Evolutionary conservation across 2,329 filamentous ascomycete species (phyloP).

Genomic region (Berkeleyomyces rouxiae): DNA sequence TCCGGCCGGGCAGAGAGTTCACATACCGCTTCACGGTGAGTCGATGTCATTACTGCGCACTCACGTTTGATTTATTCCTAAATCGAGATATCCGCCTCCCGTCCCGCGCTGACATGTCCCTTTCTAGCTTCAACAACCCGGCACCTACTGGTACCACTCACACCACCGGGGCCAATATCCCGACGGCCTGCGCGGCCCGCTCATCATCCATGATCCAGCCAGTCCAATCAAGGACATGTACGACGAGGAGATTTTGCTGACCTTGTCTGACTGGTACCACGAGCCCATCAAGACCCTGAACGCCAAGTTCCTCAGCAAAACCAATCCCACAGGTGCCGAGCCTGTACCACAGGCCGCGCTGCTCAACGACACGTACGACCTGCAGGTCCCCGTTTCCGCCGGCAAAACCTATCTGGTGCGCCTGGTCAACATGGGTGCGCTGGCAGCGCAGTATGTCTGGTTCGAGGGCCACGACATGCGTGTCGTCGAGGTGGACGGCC

Average conservation of each 20-base stretch:
- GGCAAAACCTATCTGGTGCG: constrained; percentile 58
- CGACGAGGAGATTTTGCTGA: constrained; percentile 47
- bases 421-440: constrained; percentile 57
- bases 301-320: constrained; percentile 32
- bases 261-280: constrained; percentile 58
- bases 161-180: constrained; percentile 53
- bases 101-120: background rate
- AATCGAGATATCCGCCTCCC: background rate
- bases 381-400: constrained; percentile 42
- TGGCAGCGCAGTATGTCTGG: constrained; percentile 50
- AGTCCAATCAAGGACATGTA: constrained; percentile 40
- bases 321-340: constrained; percentile 41
- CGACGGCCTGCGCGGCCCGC: constrained; percentile 47
- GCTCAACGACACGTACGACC: constrained; percentile 52
- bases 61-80: too few relatives aligned
- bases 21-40: constrained; percentile 52
- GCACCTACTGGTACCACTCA: constrained; percentile 69
- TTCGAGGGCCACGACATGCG: constrained; percentile 50
- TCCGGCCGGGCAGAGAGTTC: constrained; percentile 46
- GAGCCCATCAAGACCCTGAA: constrained; percentile 34
- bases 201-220: constrained; percentile 47
- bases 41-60: background rate
- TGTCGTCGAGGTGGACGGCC: constrained; percentile 57
- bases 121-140: constrained; percentile 34
- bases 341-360: constrained; percentile 52